Conservation (phyloP, 495 filamentous ascomycete species). For the Hypoxylon rickii region DNA sequence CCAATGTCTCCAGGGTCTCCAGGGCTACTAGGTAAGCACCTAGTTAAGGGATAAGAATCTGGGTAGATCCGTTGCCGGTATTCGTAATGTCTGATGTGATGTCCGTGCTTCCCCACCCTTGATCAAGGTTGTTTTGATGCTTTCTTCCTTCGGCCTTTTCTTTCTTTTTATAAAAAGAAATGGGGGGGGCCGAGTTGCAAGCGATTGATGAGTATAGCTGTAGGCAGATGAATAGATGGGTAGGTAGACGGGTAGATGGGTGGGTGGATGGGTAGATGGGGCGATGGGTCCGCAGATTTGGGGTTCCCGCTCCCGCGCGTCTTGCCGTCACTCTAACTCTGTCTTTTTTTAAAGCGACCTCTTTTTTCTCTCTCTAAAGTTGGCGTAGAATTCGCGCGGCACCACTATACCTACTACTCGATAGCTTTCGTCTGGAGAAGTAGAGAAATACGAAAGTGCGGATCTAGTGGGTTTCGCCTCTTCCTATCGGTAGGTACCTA, state of each 20-base stretch:
- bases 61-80: too few relatives aligned
- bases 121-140: not conserved
- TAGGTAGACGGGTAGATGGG: conserved; percentile 8
- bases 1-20: too few relatives aligned
- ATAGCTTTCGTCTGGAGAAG: too few relatives aligned
- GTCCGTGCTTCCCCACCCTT: not conserved
- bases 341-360: conserved; percentile 19
- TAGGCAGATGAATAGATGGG: not conserved
- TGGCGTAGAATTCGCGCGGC: too few relatives aligned
- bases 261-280: conserved; percentile 30
- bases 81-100: not conserved
- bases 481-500: too few relatives aligned
- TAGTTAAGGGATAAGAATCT: too few relatives aligned
- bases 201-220: too few relatives aligned
- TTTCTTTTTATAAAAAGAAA: not conserved
- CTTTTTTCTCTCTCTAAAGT: too few relatives aligned
- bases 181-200: conserved; percentile 1
- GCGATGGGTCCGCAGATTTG: conserved; percentile 30
- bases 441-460: too few relatives aligned
- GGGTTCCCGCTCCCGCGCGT: conserved; percentile 34
- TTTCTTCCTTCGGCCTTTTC: conserved; percentile 8
- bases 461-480: too few relatives aligned
- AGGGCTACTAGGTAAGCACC: too few relatives aligned
- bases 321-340: conserved; percentile 24
- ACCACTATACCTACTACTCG: too few relatives aligned